These are phyloP conservation scores for Tricholoma sp. DNA, from an alignment of 768 basidiomycete species.

Conservation along the genomic window DNA sequence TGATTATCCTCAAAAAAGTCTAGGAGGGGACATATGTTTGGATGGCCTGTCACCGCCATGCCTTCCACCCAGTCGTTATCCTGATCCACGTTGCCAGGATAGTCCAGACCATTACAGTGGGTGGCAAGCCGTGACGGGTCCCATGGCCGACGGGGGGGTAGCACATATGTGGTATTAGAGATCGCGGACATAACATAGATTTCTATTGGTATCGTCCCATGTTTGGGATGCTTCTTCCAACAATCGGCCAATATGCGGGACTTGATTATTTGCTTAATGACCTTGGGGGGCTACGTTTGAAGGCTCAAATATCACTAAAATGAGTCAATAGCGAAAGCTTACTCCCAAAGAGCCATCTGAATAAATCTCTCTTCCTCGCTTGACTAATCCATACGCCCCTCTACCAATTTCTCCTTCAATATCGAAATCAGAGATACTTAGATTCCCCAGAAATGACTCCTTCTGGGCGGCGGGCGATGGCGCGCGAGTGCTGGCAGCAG, in stretches of 20 bases:
- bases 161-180: conserved; percentile 72
- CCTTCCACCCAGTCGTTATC: conserved; percentile 62
- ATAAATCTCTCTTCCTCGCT: conserved; percentile 76
- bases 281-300: conserved; percentile 65
- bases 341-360: conserved; percentile 80
- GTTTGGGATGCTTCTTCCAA: conserved; percentile 95
- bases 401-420: conserved; percentile 87
- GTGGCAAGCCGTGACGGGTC: conserved; percentile 56
- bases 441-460: conserved; percentile 50
- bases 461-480: conserved; percentile 51
- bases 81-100: conserved; percentile 8
- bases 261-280: conserved; percentile 99
- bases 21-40: conserved; percentile 89
- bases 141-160: conserved; percentile 81
- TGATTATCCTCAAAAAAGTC: conserved; percentile 98
- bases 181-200: conserved; percentile 92
- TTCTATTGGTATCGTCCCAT: conserved; percentile 97
- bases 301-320: conserved; percentile 15
- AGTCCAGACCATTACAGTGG: conserved; percentile 16
- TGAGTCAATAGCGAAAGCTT: conserved; percentile 28
- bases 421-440: conserved; percentile 80
- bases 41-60: conserved; percentile 78
- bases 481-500: conserved; percentile 53
- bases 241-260: conserved; percentile 97
- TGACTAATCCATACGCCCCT: conserved; percentile 94